Evolutionary conservation across 805 yeast genomes (phyloP).

Genomic region (Kazachstania africana): DNA sequence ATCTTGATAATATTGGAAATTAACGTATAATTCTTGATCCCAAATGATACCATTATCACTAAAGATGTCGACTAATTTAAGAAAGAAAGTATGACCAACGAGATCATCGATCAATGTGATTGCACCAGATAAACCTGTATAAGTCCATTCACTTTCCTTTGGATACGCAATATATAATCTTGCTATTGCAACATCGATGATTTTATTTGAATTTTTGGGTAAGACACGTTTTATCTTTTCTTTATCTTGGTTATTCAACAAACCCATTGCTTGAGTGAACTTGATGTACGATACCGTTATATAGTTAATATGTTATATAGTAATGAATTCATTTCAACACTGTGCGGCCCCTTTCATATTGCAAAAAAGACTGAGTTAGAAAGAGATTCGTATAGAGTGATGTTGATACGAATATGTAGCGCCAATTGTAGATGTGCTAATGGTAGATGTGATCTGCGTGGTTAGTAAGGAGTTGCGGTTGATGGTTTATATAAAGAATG

Average conservation of each 20-base stretch:
- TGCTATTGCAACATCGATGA: conserved; percentile 85
- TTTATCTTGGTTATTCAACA: conserved; percentile 51
- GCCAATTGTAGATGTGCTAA: too few species aligned
- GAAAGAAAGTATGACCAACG: conserved; percentile 87
- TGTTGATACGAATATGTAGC: too few species aligned
- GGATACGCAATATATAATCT: conserved; percentile 86
- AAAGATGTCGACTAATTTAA: conserved; percentile 75
- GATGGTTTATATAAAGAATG: too few species aligned
- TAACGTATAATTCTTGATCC: conserved; percentile 92
- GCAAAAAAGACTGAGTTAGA: too few species aligned
- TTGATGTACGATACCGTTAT: too few species aligned
- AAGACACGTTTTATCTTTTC: conserved; percentile 81
- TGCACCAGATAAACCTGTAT: conserved; percentile 86
- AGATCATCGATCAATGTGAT: conserved; percentile 77
- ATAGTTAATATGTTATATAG: too few species aligned
- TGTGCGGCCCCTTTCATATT: too few species aligned
- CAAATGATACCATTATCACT: conserved; percentile 83
- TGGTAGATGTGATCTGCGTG: too few species aligned
- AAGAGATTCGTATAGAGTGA: too few species aligned
- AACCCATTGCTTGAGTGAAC: conserved; percentile 26
- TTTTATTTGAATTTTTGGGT: conserved; percentile 79
- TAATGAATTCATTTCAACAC: too few species aligned
- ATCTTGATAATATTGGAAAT: conserved; percentile 86
- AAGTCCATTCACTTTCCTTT: conserved; percentile 66
- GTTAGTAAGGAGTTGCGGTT: too few species aligned